Evolutionary conservation across 192 early-diverging fungal genomes (phyloP).

Genomic region (Coemansia sp.): DNA sequence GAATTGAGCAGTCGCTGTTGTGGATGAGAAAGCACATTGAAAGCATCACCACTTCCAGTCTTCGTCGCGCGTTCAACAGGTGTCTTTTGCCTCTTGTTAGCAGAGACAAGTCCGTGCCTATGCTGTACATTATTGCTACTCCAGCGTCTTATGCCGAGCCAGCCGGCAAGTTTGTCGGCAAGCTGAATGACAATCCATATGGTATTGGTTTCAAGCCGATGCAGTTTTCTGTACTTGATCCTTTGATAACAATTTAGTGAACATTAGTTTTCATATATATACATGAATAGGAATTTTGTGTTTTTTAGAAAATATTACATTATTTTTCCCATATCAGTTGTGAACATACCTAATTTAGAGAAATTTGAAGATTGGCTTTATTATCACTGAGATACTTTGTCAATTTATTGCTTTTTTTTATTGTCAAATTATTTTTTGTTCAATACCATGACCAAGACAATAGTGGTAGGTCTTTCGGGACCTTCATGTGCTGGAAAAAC

Average conservation of each 20-base stretch:
- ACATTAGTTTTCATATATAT: too few species aligned
- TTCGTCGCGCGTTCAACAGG: conserved; percentile 33
- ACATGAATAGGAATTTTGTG: background rate
- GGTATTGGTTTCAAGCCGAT: conserved; percentile 28
- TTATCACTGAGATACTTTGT: too few species aligned
- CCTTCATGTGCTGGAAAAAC: conserved; percentile 76
- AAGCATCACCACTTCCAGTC: conserved; percentile 22
- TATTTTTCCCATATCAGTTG: background rate
- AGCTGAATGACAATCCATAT: conserved; percentile 35
- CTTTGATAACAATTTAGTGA: conserved; percentile 18
- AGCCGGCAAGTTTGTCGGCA: conserved; percentile 10
- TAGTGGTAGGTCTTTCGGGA: conserved; percentile 56
- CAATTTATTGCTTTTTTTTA: background rate
- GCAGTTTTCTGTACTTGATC: conserved; percentile 31
- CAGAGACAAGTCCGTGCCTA: conserved; percentile 8
- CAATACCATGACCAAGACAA: conserved; percentile 20
- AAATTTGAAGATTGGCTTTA: too few species aligned
- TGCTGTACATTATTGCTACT: conserved; percentile 42
- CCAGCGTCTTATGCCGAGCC: conserved; percentile 21
- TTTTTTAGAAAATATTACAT: background rate
- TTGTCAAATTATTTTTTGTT: conserved; percentile 4
- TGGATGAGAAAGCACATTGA: conserved; percentile 47
- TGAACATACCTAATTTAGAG: too few species aligned
- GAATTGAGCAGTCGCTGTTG: conserved; percentile 35
- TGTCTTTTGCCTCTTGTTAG: conserved; percentile 33